These are phyloP conservation scores for Fomitopsis palustris DNA, from an alignment of 1,284 basidiomycete species.

Conservation along the genomic window DNA sequence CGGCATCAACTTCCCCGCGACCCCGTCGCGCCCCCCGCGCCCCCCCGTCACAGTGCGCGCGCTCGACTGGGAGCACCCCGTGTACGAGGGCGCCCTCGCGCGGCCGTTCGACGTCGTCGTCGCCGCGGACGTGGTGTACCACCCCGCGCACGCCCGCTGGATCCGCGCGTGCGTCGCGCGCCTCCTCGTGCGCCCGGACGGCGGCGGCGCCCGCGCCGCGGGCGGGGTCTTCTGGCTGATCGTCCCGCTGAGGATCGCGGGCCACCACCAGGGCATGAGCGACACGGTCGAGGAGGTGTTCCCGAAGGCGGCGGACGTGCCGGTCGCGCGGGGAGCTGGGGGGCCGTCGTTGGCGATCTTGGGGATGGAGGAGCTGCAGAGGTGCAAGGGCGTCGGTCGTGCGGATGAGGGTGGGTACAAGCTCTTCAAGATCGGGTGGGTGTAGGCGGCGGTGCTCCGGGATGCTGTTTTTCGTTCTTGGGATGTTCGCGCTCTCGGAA, in stretches of 20 bases:
- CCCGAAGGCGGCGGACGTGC: conserved; percentile 19
- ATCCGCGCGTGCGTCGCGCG: conserved; percentile 53
- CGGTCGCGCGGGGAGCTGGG: background rate
- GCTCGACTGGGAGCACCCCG: conserved; percentile 65
- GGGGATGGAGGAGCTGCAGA: conserved; percentile 40
- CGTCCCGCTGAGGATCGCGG: conserved; percentile 63
- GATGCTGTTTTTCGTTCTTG: background rate
- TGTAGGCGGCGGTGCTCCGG: background rate
- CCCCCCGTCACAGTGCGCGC: conserved; percentile 37
- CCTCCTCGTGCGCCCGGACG: conserved; percentile 41
- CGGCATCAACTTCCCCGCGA: conserved; percentile 46
- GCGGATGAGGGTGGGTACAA: conserved; percentile 69
- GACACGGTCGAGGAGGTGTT: conserved; percentile 60
- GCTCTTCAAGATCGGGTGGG: conserved; percentile 69
- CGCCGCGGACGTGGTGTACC: conserved; percentile 50
- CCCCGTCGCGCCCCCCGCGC: conserved; percentile 7
- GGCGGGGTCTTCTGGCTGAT: conserved; percentile 68
- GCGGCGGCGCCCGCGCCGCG: conserved; percentile 12
- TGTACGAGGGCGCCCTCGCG: conserved; percentile 41
- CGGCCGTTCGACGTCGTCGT: conserved; percentile 59
- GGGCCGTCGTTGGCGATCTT: conserved; percentile 38
- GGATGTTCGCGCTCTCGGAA: background rate
- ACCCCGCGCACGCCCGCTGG: conserved; percentile 63
- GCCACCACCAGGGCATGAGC: conserved; percentile 62
- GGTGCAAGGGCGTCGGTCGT: conserved; percentile 52